phyloP scores from a whole-genome alignment of 2,329 filamentous ascomycete species.

The Penicillium sp. region DNA sequence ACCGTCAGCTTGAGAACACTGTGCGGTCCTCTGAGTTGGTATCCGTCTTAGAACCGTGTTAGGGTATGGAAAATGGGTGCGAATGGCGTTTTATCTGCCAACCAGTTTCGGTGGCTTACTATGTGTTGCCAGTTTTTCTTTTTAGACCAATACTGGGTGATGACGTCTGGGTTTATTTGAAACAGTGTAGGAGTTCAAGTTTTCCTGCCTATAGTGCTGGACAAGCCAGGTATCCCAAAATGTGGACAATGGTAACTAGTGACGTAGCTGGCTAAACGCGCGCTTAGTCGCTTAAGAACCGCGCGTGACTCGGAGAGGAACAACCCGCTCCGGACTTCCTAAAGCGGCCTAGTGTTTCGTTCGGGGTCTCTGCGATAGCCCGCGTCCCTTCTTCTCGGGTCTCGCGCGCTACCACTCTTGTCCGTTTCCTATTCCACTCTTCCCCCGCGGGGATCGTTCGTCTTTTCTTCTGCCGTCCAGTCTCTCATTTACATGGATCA shows the following conservation, averaged over 20 bases:
- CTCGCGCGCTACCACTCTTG: slow-evolving; percentile 20
- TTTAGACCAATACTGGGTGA: slow-evolving; percentile 31
- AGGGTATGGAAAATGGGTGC: slow-evolving; percentile 42
- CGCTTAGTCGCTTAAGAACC: slow-evolving; percentile 8
- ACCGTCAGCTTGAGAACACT: slow-evolving; percentile 22
- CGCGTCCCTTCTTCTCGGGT: slow-evolving; percentile 23
- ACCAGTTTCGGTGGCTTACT: slow-evolving; percentile 28
- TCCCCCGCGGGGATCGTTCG: slow-evolving; percentile 12
- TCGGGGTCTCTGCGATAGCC: slow-evolving; percentile 40
- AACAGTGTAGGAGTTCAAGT: neutral
- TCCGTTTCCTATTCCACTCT: slow-evolving; percentile 9
- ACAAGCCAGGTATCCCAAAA: no score
- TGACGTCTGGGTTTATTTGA: slow-evolving; percentile 23
- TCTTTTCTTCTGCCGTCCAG: slow-evolving; percentile 14
- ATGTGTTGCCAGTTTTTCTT: slow-evolving; percentile 27
- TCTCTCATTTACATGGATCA: slow-evolving; percentile 14
- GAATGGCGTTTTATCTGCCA: slow-evolving; percentile 39
- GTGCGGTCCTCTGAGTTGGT: slow-evolving; percentile 35
- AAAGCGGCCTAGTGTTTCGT: slow-evolving; percentile 31
- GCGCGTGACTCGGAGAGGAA: slow-evolving; percentile 25
- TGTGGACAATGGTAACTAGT: no score
- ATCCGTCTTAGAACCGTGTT: slow-evolving; percentile 40
- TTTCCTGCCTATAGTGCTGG: neutral
- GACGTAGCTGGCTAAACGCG: neutral
- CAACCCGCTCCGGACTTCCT: slow-evolving; percentile 28